phyloP scores from a whole-genome alignment of 768 basidiomycete genomes.

The Saitozyma sp. region DNA sequence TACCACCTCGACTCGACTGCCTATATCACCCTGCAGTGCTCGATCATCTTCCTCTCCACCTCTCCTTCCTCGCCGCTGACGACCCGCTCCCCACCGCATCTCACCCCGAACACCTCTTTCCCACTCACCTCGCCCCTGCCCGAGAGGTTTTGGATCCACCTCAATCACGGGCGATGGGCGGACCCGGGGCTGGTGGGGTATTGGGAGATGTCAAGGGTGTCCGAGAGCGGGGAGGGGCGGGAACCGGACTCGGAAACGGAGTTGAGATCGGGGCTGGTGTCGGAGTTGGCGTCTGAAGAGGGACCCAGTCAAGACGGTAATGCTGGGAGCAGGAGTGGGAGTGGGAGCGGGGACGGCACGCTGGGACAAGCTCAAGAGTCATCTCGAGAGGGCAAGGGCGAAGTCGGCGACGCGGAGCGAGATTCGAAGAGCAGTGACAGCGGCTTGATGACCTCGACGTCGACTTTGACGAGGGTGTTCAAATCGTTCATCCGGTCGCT shows the following conservation, averaged over 20 bases:
- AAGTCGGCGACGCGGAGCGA: too few species aligned
- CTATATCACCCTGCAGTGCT: conserved; percentile 9
- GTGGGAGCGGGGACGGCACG: too few species aligned
- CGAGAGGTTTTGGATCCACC: conserved; percentile 26
- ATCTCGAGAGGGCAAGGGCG: too few species aligned
- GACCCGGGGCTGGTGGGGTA: conserved; percentile 30
- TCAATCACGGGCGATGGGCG: conserved; percentile 22
- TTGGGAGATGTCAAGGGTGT: conserved; percentile 10
- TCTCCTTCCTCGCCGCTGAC: conserved; percentile 24
- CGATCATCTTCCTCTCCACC: conserved; percentile 19
- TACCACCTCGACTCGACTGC: neutral
- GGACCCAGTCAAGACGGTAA: neutral
- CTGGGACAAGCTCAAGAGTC: too few species aligned
- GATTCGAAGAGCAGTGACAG: too few species aligned
- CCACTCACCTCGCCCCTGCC: conserved; percentile 18
- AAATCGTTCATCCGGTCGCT: too few species aligned
- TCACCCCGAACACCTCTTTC: conserved; percentile 3
- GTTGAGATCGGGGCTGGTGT: neutral
- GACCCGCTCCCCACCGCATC: conserved; percentile 2
- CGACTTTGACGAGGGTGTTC: too few species aligned
- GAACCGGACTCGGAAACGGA: neutral
- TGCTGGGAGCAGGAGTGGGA: neutral
- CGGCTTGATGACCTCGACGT: too few species aligned
- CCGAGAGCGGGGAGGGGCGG: neutral
- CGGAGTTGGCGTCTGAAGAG: neutral